phyloP scores from a whole-genome alignment of 495 filamentous ascomycete species.

The Clohesyomyces aquaticus region DNA sequence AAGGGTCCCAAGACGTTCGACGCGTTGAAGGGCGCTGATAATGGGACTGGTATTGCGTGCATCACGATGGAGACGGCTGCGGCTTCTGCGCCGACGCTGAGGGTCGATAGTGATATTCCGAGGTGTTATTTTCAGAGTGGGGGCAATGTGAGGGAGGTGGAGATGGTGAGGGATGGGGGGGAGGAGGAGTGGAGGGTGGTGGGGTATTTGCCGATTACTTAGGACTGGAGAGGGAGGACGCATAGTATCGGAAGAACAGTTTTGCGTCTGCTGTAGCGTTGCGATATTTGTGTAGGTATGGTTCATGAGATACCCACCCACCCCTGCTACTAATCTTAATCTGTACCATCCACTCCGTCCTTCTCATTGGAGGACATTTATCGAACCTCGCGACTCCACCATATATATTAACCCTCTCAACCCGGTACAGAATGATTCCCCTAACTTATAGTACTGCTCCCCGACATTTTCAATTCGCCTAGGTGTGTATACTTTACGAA shows the following conservation, averaged over 20 bases:
- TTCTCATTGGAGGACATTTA: background rate
- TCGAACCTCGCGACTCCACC: background rate
- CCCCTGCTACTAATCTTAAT: no score
- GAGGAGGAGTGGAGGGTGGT: background rate
- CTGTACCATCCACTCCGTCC: no score
- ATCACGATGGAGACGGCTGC: background rate
- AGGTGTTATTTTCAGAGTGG: constrained; percentile 13
- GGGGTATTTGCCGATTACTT: background rate
- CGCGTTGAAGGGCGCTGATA: constrained; percentile 8
- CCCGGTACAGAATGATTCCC: background rate
- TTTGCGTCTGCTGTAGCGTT: background rate
- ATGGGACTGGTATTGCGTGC: constrained; percentile 9
- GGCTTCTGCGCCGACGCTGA: no score
- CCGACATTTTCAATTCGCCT: no score
- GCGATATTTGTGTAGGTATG: background rate
- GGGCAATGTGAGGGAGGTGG: constrained; percentile 4
- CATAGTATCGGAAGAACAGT: no score
- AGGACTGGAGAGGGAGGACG: no score
- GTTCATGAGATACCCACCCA: no score
- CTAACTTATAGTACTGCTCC: background rate
- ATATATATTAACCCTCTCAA: background rate
- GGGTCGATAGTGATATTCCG: background rate
- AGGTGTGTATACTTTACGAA: no score
- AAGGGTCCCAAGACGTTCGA: constrained; percentile 10
- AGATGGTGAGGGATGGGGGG: constrained; percentile 1